Evolutionary conservation across 2,329 filamentous ascomycete genomes (phyloP), one percentile per base, ranked within the genome.

Genomic region (Exophiala sp.): DNA sequence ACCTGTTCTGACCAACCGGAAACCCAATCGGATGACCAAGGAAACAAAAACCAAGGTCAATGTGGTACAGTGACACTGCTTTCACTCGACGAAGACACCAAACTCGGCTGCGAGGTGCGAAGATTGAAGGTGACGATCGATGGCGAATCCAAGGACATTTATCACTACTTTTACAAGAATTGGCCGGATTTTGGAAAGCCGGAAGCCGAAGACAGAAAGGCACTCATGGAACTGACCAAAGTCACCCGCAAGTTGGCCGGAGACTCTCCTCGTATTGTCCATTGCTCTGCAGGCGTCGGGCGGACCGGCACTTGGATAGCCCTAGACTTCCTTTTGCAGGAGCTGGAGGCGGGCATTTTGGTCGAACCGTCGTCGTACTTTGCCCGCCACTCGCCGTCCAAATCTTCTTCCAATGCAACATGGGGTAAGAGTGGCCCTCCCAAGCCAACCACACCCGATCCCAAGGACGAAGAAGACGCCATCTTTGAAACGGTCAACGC

Each of bases 301-400:
- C 82, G 93, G 48, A 95, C 87, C 6, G 93, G 93, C 27, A 97
- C 93, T 0, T 98, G 97, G 65, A 95, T 98, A 62, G 86, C 88
- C 1, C 78, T 98, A n/a, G 93, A 97, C 68, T 88, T 94, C 67
- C 79, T 98, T 21, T 76, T 95, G 56, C 78, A 83, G 29, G 88
- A 96, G 67, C 76, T 97, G 8, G 82, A 87, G 21, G 78, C 82
- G 4, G 91, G 89, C 43, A 76, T 82, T 18, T 70, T 95, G 43
- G 73, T 79, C 55, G 64, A 56, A 16, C 14, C 49, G 10, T 40
- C 48, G 14, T 41, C 53, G 24, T 37, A 37, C 19, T 37, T 37
- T 19, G 34, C 37, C 52, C 19, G 19, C 45, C 39, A n/a, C 35
- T 16, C 49, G 16, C 16, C 27, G 4, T 43, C 56, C 7, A 43